Percentiles rank a stretch among this genome's conserved stretches.
Conservation (phyloP, 768 basidiomycete genomes). For the Lactarius psammicola region DNA sequence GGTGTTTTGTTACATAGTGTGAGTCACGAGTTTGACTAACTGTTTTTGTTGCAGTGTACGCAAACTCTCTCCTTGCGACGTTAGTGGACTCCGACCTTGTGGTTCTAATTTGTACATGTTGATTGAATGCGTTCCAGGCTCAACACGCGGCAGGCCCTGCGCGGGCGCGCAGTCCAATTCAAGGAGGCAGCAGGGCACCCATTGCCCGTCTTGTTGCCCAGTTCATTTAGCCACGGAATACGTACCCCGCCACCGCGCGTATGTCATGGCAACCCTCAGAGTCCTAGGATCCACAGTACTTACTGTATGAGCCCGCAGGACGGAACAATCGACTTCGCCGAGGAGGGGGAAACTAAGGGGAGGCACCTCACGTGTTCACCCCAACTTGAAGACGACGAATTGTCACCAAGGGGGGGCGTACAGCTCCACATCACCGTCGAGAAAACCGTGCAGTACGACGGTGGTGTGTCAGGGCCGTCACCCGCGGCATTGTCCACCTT, state of each 20-base stretch:
- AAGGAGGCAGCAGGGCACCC: slow-evolving; percentile 10
- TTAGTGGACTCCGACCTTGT: slow-evolving; percentile 9
- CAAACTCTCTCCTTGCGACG: slow-evolving; percentile 29
- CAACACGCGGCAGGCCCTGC: slow-evolving; percentile 24
- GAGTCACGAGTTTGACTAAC: neutral
- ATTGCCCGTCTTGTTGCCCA: slow-evolving; percentile 22
- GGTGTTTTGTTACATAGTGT: neutral
- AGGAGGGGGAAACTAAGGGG: neutral
- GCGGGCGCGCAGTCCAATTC: slow-evolving; percentile 14
- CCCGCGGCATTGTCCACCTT: neutral
- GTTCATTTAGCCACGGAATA: slow-evolving; percentile 10
- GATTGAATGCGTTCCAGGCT: slow-evolving; percentile 13
- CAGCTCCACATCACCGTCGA: slow-evolving; percentile 27
- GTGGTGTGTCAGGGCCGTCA: slow-evolving; percentile 9
- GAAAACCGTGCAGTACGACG: slow-evolving; percentile 25
- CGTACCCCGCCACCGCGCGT: neutral
- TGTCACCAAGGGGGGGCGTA: neutral
- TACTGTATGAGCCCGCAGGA: neutral
- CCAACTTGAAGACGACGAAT: neutral
- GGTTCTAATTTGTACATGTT: neutral
- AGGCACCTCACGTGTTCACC: neutral
- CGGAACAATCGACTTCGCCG: neutral
- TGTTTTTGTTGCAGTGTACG: slow-evolving; percentile 21
- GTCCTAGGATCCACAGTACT: neutral
- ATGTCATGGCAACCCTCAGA: neutral